Evolutionary conservation across 2,329 filamentous ascomycete genomes (phyloP).

Genomic region (Diaporthe sp.): DNA sequence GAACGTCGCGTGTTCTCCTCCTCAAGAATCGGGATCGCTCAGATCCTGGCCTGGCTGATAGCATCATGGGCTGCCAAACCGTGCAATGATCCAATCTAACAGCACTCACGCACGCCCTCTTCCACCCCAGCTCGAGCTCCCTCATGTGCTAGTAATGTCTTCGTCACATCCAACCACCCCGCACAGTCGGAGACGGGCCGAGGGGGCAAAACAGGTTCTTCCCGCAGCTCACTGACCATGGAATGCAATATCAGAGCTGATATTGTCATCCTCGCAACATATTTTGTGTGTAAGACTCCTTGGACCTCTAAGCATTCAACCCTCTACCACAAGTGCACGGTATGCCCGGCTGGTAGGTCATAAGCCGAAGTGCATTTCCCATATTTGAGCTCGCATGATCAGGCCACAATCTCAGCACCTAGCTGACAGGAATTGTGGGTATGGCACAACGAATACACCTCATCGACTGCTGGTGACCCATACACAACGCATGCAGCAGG

Average conservation of each 20-base stretch:
- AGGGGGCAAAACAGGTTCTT: slow-evolving; percentile 25
- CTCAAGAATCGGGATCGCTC: neutral
- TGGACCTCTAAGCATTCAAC: neutral
- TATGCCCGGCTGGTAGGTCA: neutral
- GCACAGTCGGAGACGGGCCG: slow-evolving; percentile 18
- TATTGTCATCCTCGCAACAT: slow-evolving; percentile 6
- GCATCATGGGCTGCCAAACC: neutral
- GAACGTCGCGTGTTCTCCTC: neutral
- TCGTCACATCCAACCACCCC: slow-evolving; percentile 24
- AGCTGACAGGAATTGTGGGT: slow-evolving; percentile 27
- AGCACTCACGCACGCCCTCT: neutral
- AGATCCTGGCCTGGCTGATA: neutral
- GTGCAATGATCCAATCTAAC: neutral
- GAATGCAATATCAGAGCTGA: slow-evolving; percentile 25
- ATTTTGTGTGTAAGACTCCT: neutral
- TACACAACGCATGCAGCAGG: slow-evolving; percentile 28
- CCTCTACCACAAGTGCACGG: neutral
- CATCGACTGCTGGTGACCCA: slow-evolving; percentile 21
- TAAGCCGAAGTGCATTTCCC: neutral
- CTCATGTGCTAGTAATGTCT: slow-evolving; percentile 5
- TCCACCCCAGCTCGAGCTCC: neutral
- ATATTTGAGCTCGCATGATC: slow-evolving; percentile 13
- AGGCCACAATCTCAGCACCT: slow-evolving; percentile 28
- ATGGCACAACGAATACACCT: slow-evolving; percentile 20
- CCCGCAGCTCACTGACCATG: slow-evolving; percentile 6